Evolutionary conservation across 805 yeast species (phyloP).

Genomic region (Dipodascus albidus): DNA sequence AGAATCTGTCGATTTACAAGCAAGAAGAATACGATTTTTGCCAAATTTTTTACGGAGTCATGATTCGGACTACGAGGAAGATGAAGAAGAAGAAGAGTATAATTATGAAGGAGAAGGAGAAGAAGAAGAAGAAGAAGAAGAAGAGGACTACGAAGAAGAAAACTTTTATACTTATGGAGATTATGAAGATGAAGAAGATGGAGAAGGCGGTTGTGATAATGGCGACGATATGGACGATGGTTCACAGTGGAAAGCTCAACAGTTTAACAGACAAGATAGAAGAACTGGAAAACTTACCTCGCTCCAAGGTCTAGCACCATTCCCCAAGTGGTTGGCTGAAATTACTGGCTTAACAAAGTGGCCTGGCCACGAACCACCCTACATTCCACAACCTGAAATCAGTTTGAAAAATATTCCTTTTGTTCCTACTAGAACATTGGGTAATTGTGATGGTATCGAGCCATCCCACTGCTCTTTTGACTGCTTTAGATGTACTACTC

Average conservation of each 20-base stretch:
- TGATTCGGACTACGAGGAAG: background rate
- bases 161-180: no score
- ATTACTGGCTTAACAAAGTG: slow-evolving; percentile 65
- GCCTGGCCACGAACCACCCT: slow-evolving; percentile 88
- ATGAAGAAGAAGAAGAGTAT: background rate
- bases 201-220: background rate
- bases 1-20: background rate
- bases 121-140: background rate
- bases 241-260: background rate
- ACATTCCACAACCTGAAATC: slow-evolving; percentile 58
- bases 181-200: background rate
- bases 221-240: background rate
- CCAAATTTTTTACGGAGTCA: background rate
- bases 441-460: slow-evolving; percentile 42
- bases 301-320: slow-evolving; percentile 29
- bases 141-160: background rate
- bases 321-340: slow-evolving; percentile 71
- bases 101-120: background rate
- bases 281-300: background rate
- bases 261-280: background rate
- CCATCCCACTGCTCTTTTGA: slow-evolving; percentile 69
- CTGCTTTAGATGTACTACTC: slow-evolving; percentile 65
- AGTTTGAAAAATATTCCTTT: slow-evolving; percentile 36
- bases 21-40: background rate
- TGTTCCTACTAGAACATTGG: slow-evolving; percentile 29